Percentiles rank a stretch among this genome's conserved stretches.
Conservation (phyloP, 2,329 filamentous ascomycete species). For the Sporothrix mexicana region DNA sequence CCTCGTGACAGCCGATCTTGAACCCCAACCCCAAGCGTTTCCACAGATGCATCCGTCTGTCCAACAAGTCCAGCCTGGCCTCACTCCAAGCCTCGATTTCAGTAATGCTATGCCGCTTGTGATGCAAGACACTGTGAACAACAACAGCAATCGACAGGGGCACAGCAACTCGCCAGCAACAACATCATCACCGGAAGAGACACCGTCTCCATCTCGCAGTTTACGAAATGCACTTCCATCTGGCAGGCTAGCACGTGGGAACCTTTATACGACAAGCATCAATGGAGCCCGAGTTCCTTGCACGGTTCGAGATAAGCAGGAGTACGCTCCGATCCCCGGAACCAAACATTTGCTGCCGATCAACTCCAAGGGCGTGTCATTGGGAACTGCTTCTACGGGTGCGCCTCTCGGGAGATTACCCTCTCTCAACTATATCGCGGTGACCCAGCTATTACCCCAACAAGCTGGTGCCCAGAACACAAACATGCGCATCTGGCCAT, state of each 20-base stretch:
- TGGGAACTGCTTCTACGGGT: not conserved
- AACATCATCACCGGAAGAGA: not conserved
- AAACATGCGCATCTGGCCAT: not conserved
- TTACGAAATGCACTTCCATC: not conserved
- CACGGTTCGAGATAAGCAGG: not conserved
- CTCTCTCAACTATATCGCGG: not conserved
- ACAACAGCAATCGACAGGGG: not conserved
- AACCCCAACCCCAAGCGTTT: not conserved
- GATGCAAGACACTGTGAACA: not conserved
- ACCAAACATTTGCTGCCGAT: not conserved
- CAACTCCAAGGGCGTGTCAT: not conserved
- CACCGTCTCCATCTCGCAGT: not conserved
- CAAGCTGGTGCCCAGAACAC: not conserved
- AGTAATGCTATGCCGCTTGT: not conserved
- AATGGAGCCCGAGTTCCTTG: slow-evolving; percentile 5
- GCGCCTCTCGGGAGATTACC: not conserved
- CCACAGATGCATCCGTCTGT: not conserved
- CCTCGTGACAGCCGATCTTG: not conserved
- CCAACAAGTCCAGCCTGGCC: not conserved
- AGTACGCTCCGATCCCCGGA: not conserved
- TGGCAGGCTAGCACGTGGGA: not conserved
- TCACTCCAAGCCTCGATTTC: not conserved
- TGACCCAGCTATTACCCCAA: not conserved
- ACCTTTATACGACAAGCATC: not conserved
- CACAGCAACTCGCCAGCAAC: not conserved